Base-by-base conservation (phyloP, 2,329 filamentous ascomycete genomes). In the Madurella mycetomatis region DNA sequence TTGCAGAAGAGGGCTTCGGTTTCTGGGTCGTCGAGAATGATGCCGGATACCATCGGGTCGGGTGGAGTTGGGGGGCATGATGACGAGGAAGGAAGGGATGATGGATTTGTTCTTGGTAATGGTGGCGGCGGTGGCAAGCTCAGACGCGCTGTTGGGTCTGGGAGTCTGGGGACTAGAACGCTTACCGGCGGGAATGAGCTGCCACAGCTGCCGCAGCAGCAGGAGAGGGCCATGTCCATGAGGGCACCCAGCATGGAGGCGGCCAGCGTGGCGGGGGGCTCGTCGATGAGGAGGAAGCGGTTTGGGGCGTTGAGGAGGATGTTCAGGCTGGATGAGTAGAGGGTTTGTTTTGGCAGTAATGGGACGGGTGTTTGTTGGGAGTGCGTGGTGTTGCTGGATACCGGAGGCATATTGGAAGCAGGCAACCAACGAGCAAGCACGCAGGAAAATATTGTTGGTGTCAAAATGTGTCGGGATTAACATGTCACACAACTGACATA, bases 291-390 rank as follows among this genome's bases (percentile, higher is more conserved):
- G 72, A 82, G 80, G 73, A 89, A 88, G 77, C 87, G 85, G 70
- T 89, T 90, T 69, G 77, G 78, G 41, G 72, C 75, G 51, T 69
- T 90, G 66, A 81, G 86, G 67, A 81, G 76, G 67, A 85, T 86
- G 68, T 87, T 90, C 70, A 68, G 74, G 41, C 66, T 80, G 53
- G 66, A 78, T 56, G 75, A 78, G 11, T 59, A 44, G 37, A 9
- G 25, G 17, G 11, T n/a, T 57, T 77, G 72, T 71, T 47, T 19
- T 12, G 25, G 25, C 25, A 25, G 25, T 25, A 25, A 25, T 25
- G 25, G 25, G 25, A 25, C 4, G 25, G 7, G 25, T 25, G 3
- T 25, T 3, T 25, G 25, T 25, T 25, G 25, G 25, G 25, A 25
- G 25, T 25, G 25, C 7, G 25, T 52, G 19, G 39, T 53, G 43